Conservation (phyloP, 176 grass and related monocot species). For the Eleusine coracana region DNA sequence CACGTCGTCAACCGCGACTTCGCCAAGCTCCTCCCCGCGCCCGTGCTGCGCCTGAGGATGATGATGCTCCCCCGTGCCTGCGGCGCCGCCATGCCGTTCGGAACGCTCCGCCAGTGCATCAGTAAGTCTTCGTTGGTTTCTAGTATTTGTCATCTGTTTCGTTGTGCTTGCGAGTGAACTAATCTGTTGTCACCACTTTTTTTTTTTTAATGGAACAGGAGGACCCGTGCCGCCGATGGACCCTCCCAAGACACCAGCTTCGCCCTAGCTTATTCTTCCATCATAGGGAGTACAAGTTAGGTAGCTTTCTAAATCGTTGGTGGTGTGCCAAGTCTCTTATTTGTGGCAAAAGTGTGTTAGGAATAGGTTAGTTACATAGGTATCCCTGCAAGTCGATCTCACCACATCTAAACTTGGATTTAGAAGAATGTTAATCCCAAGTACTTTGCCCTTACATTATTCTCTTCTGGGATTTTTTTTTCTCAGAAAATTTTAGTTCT, state of each 20-base stretch:
- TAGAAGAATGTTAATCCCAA: too few species aligned
- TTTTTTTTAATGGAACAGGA: background rate
- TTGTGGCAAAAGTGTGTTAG: background rate
- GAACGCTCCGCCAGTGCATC: background rate
- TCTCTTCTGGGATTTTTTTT: too few species aligned
- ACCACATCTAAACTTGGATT: background rate
- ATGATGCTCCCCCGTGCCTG: background rate
- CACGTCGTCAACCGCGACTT: slow-evolving; percentile 17
- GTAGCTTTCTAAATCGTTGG: background rate
- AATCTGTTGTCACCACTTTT: background rate
- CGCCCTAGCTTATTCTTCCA: background rate
- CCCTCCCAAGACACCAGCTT: background rate
- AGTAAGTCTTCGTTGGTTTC: background rate
- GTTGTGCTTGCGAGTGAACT: background rate
- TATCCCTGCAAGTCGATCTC: background rate
- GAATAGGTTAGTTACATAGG: background rate
- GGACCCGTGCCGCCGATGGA: slow-evolving; percentile 11
- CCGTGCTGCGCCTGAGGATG: background rate
- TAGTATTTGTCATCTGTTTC: background rate
- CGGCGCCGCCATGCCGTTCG: background rate
- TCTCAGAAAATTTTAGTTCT: too few species aligned
- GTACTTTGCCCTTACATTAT: too few species aligned
- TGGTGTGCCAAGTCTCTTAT: background rate
- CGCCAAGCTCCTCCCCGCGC: background rate
- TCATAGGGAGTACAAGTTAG: background rate